Evolutionary conservation across 345 rosid species (phyloP).

Genomic region (Arabidopsis suecica): DNA sequence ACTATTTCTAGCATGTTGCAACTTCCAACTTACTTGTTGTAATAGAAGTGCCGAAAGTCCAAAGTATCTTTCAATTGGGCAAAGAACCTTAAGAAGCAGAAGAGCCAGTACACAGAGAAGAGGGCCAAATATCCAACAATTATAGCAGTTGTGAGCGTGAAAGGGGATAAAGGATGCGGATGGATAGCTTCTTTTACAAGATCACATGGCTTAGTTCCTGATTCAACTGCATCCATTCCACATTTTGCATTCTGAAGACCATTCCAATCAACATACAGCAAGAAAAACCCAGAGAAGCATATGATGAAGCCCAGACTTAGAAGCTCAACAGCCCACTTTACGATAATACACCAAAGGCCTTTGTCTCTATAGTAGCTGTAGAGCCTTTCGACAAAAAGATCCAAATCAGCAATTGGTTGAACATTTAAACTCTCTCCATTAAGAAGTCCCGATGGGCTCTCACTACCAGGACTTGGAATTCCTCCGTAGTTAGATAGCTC

Average conservation of each 20-base stretch:
- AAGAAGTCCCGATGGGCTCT: constrained; percentile 95
- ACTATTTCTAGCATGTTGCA: constrained; percentile 9
- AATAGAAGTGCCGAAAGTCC: constrained; percentile 80
- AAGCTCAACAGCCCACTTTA: constrained; percentile 96
- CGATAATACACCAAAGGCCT: constrained; percentile 94
- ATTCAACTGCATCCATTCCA: constrained; percentile 98
- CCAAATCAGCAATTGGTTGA: constrained; percentile 89
- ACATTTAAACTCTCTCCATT: constrained; percentile 85
- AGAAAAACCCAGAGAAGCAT: constrained; percentile 95
- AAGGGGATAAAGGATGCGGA: constrained; percentile 84
- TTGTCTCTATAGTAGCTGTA: constrained; percentile 95
- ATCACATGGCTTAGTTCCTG: constrained; percentile 96
- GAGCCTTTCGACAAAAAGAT: constrained; percentile 88
- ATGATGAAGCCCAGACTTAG: constrained; percentile 87
- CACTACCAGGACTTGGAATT: constrained; percentile 91
- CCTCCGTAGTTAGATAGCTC: constrained; percentile 87
- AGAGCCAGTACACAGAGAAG: constrained; percentile 83
- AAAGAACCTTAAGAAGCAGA: constrained; percentile 92
- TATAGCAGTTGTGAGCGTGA: constrained; percentile 79
- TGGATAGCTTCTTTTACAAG: constrained; percentile 93
- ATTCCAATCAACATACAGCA: constrained; percentile 93
- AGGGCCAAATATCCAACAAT: constrained; percentile 88
- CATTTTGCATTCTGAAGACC: constrained; percentile 99
- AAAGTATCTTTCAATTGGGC: constrained; percentile 87
- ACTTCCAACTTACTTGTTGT: constrained; percentile 62